Evolutionary conservation across 805 yeast genomes (phyloP).

Genomic region (Kregervanrija delftensis): DNA sequence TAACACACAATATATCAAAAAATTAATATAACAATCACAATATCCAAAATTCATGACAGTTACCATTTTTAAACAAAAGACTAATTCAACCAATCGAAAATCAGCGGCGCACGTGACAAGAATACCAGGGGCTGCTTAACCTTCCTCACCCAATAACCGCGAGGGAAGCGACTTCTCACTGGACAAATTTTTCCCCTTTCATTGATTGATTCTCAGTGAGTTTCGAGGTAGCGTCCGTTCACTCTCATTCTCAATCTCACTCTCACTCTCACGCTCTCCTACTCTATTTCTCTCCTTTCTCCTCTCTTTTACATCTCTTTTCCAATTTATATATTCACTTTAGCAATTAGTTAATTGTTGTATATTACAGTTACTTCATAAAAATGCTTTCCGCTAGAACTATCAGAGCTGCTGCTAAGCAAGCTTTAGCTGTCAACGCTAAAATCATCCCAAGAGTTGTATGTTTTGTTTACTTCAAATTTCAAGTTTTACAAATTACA

Average conservation of each 20-base stretch:
- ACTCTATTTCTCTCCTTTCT: neutral
- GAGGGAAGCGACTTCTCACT: no score
- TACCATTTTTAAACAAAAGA: no score
- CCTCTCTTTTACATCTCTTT: constrained; percentile 1
- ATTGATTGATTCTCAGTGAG: no score
- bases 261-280: neutral
- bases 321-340: neutral
- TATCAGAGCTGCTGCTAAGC: constrained; percentile 79
- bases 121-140: no score
- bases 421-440: constrained; percentile 54
- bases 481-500: neutral
- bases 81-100: no score
- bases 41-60: no score
- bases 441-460: constrained; percentile 39
- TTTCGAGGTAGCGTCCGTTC: neutral
- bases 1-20: no score
- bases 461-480: constrained; percentile 22
- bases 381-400: constrained; percentile 82
- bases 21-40: no score
- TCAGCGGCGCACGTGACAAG: no score
- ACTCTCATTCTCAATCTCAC: no score
- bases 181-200: no score
- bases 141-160: no score
- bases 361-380: constrained; percentile 5
- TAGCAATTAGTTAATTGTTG: neutral